Conservation (phyloP, 1,284 basidiomycete species). For the Ustilago hordei region DNA sequence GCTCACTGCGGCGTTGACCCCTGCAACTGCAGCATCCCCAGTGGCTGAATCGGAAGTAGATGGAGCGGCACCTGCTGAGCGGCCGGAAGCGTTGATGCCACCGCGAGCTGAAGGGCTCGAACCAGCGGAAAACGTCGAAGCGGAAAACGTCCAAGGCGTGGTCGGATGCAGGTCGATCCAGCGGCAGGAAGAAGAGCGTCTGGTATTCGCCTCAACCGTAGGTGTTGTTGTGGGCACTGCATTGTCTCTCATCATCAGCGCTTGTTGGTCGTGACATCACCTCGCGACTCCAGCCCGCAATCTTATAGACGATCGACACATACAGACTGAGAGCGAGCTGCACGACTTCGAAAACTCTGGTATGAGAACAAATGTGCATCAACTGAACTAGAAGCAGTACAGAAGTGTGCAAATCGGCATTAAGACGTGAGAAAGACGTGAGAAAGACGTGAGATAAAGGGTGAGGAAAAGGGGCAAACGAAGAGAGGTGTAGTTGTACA, state of each 20-base stretch:
- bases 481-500: neutral
- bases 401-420: neutral
- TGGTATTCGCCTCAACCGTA: slow-evolving; percentile 43
- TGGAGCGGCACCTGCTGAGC: neutral
- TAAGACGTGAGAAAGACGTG: neutral
- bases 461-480: neutral
- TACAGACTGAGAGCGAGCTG: neutral
- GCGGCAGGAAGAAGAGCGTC: slow-evolving; percentile 24
- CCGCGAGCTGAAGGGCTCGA: slow-evolving; percentile 1
- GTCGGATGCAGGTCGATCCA: no score
- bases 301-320: neutral
- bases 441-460: neutral
- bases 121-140: neutral
- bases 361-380: neutral
- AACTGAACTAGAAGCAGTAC: neutral
- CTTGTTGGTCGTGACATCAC: slow-evolving; percentile 29
- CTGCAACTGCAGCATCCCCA: neutral
- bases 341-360: neutral
- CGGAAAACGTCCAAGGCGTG: neutral
- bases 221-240: slow-evolving; percentile 45
- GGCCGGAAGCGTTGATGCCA: neutral
- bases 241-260: slow-evolving; percentile 40
- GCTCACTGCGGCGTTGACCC: slow-evolving; percentile 13
- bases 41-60: neutral
- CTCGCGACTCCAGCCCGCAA: neutral